phyloP scores from a whole-genome alignment of 1,139 yeast species.

The Geotrichum aggregatum region DNA sequence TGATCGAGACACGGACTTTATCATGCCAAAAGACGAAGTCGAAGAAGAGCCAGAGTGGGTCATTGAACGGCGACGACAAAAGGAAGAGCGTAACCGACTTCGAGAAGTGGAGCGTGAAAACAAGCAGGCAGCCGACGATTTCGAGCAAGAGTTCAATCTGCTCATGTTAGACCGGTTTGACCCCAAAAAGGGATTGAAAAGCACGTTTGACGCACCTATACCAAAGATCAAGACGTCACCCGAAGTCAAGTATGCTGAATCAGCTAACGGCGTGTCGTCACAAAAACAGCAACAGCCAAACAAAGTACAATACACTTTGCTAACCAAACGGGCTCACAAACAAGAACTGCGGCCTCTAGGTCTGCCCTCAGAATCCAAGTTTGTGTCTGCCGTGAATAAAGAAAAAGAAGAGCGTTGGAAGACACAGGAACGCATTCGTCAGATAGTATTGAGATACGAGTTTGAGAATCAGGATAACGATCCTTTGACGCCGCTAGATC shows the following conservation, averaged over 20 bases:
- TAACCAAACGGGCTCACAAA: constrained; percentile 30
- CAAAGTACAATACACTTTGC: constrained; percentile 28
- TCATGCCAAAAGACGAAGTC: constrained; percentile 22
- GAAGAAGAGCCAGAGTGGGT: constrained; percentile 25
- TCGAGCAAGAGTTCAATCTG: constrained; percentile 37
- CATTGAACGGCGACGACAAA: constrained; percentile 21
- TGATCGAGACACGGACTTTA: constrained; percentile 22
- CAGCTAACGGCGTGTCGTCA: constrained; percentile 6
- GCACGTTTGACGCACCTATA: constrained; percentile 36
- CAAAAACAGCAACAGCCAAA: constrained; percentile 5
- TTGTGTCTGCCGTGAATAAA: constrained; percentile 29
- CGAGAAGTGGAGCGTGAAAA: constrained; percentile 28
- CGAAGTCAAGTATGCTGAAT: constrained; percentile 8
- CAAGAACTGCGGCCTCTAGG: constrained; percentile 26
- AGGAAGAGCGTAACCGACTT: constrained; percentile 23
- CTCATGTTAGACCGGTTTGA: constrained; percentile 36
- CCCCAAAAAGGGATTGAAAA: constrained; percentile 24
- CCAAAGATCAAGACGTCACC: constrained; percentile 25
- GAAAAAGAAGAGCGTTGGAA: constrained; percentile 27
- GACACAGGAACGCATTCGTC: constrained; percentile 31
- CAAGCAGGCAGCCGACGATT: constrained; percentile 33
- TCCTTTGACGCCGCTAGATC: neutral
- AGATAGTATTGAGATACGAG: constrained; percentile 31
- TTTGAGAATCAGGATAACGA: constrained; percentile 9
- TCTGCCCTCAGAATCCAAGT: constrained; percentile 31